These are phyloP conservation scores for Coniferiporia sulphurascens DNA, from an alignment of 1,284 basidiomycete genomes.

Conservation along the genomic window DNA sequence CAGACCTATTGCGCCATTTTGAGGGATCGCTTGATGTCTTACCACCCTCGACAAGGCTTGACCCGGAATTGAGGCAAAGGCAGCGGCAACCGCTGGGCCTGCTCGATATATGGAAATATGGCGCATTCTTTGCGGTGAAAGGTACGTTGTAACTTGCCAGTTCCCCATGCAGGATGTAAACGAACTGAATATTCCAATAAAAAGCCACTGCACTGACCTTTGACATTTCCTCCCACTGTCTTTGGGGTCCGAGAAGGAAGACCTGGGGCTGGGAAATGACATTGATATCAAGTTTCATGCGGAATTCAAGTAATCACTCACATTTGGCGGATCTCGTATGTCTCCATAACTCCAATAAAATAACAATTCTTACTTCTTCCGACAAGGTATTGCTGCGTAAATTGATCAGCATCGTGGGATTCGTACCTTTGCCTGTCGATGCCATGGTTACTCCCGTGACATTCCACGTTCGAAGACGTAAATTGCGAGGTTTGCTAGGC, in stretches of 20 bases:
- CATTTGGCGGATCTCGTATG: conserved; percentile 82
- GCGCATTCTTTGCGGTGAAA: conserved; percentile 58
- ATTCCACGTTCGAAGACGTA: conserved; percentile 74
- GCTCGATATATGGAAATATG: conserved; percentile 69
- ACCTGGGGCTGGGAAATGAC: conserved; percentile 92
- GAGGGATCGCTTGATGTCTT: conserved; percentile 49
- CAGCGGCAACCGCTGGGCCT: conserved; percentile 49
- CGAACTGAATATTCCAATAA: not conserved
- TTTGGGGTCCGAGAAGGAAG: conserved; percentile 79
- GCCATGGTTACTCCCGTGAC: conserved; percentile 95
- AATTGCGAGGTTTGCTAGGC: conserved; percentile 73
- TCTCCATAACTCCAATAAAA: conserved; percentile 11
- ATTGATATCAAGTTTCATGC: conserved; percentile 76
- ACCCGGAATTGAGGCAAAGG: conserved; percentile 55
- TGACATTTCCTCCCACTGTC: conserved; percentile 66
- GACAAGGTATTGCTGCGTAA: conserved; percentile 65
- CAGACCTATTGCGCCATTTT: conserved; percentile 49
- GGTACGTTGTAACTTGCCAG: conserved; percentile 43
- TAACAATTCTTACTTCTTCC: too few relatives aligned
- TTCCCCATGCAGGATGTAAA: not conserved
- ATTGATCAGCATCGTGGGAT: conserved; percentile 76
- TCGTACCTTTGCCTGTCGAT: conserved; percentile 88
- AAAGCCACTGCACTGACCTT: conserved; percentile 63
- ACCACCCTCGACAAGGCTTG: conserved; percentile 65
- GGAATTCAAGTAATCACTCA: conserved; percentile 80